phyloP scores from a whole-genome alignment of 306 rosid species.

The Spatholobus suberectus region DNA sequence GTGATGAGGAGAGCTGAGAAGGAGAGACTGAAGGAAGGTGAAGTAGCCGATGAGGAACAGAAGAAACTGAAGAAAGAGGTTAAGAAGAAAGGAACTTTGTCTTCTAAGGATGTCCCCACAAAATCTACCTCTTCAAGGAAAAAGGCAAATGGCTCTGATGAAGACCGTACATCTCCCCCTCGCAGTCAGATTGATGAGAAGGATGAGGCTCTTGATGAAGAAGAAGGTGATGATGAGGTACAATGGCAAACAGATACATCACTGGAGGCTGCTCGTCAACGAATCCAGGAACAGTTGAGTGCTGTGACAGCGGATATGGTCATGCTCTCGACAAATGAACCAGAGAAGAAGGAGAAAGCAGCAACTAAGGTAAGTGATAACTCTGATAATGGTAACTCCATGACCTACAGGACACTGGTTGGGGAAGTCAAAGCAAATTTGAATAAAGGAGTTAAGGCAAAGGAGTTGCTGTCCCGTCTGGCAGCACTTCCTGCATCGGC shows the following conservation, averaged over 20 bases:
- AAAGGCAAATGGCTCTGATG: constrained; percentile 64
- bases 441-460: constrained; percentile 49
- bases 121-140: constrained; percentile 59
- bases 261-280: constrained; percentile 61
- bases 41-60: constrained; percentile 67
- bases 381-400: constrained; percentile 43
- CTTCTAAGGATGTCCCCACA: constrained; percentile 51
- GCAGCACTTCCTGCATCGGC: constrained; percentile 43
- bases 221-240: constrained; percentile 48
- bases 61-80: constrained; percentile 65
- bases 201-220: constrained; percentile 43
- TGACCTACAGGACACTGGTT: constrained; percentile 33
- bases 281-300: constrained; percentile 68
- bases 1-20: constrained; percentile 80
- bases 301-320: constrained; percentile 77
- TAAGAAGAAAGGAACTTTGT: constrained; percentile 56
- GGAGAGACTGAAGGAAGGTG: constrained; percentile 73
- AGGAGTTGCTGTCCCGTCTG: constrained; percentile 45
- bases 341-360: constrained; percentile 47
- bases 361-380: constrained; percentile 18
- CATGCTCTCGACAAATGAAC: constrained; percentile 62
- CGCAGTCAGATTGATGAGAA: constrained; percentile 54
- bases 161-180: constrained; percentile 59
- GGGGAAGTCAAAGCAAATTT: constrained; percentile 54
- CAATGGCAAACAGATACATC: constrained; percentile 78